Percentiles rank a stretch among this genome's conserved stretches.
These are phyloP conservation scores for Dentipellis fragilis DNA, from an alignment of 768 basidiomycete species.

Conservation along the genomic window DNA sequence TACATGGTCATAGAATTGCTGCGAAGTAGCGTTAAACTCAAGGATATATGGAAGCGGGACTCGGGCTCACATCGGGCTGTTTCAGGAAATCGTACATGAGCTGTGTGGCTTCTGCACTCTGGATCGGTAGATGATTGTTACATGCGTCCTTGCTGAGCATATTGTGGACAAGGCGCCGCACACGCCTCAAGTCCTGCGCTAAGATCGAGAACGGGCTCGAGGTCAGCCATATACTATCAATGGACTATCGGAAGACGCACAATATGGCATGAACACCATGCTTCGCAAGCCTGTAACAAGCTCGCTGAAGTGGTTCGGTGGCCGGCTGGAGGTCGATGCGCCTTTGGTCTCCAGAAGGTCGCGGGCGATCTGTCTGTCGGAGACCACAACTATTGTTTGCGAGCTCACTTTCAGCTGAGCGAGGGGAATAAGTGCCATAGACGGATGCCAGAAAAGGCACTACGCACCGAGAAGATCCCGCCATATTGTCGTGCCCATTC, in stretches of 20 bases:
- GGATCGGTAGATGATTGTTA: constrained; percentile 1
- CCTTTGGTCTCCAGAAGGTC: background rate
- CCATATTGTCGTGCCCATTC: background rate
- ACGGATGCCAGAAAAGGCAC: background rate
- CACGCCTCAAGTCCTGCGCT: background rate
- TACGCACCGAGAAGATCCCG: background rate
- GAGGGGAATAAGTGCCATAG: background rate
- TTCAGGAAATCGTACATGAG: constrained; percentile 20
- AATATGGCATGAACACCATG: background rate
- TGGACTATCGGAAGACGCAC: background rate
- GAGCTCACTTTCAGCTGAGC: background rate
- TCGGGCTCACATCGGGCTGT: constrained; percentile 14
- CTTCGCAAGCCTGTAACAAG: background rate
- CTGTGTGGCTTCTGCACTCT: constrained; percentile 20
- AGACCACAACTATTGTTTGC: background rate
- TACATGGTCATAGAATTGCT: background rate
- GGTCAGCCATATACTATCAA: background rate
- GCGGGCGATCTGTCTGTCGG: background rate
- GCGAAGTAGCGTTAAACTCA: background rate
- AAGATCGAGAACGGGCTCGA: background rate
- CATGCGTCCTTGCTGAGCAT: background rate
- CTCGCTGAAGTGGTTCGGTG: background rate
- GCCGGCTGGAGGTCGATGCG: background rate
- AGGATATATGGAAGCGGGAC: background rate
- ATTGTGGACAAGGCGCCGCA: background rate